phyloP scores from a whole-genome alignment of 2,329 filamentous ascomycete species.

The Venturia nashicola region DNA sequence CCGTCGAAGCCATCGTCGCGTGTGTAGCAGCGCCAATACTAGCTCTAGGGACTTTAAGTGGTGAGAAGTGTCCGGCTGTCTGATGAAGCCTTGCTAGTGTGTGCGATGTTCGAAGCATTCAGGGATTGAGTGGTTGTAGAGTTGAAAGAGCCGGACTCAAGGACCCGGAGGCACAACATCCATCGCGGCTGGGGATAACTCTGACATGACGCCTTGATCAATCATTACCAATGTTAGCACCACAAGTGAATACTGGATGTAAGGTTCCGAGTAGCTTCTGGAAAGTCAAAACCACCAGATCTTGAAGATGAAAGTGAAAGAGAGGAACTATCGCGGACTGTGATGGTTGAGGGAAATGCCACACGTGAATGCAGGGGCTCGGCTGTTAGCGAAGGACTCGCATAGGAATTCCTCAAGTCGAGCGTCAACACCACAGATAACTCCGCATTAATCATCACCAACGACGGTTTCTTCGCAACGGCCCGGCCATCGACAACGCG shows the following conservation, averaged over 20 bases:
- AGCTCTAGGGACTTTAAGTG: not conserved
- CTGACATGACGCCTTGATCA: not conserved
- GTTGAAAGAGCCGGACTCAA: not conserved
- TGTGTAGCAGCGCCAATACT: not conserved
- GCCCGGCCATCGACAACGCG: not conserved
- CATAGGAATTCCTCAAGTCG: not conserved
- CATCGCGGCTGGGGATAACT: not conserved
- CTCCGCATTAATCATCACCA: not conserved
- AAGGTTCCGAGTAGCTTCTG: not conserved
- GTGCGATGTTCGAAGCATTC: not conserved
- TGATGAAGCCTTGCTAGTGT: not conserved
- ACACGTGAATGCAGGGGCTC: not conserved
- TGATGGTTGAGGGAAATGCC: not conserved
- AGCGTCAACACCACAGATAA: not conserved
- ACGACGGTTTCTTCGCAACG: not conserved
- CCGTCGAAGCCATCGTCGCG: constrained; percentile 33
- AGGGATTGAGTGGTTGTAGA: not conserved
- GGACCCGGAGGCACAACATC: not conserved
- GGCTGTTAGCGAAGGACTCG: not conserved
- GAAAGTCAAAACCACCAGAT: not conserved
- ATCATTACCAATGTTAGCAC: not conserved
- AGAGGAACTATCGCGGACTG: not conserved
- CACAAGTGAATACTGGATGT: not conserved
- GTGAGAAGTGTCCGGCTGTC: not conserved
- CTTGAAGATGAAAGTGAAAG: not conserved